These are phyloP conservation scores for Colletotrichum sojae DNA, from an alignment of 2,329 filamentous ascomycete genomes.

Conservation along the genomic window DNA sequence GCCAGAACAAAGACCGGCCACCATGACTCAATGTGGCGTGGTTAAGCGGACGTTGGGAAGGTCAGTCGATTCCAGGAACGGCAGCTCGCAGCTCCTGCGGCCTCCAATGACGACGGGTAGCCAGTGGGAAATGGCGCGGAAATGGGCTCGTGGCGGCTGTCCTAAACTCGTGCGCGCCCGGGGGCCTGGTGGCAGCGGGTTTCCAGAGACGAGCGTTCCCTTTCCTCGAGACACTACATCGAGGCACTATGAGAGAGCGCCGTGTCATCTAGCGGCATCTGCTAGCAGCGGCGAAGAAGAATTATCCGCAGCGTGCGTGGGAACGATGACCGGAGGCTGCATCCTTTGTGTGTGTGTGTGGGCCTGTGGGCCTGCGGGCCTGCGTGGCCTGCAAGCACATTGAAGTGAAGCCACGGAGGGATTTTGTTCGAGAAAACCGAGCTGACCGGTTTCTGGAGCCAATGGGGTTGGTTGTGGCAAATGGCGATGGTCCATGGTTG, in stretches of 20 bases:
- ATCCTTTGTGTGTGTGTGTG: conserved; percentile 27
- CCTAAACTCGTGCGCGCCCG: too few species aligned
- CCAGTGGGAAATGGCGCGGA: conserved; percentile 1
- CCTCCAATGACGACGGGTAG: conserved; percentile 8
- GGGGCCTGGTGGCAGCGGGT: too few species aligned
- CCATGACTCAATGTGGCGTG: conserved; percentile 35
- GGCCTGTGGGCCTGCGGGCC: not conserved
- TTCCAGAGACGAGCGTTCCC: not conserved
- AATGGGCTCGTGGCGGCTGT: conserved; percentile 17
- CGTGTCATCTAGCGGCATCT: conserved; percentile 11
- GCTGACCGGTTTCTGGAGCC: conserved; percentile 1
- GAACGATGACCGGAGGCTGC: conserved; percentile 25
- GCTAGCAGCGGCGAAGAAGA: conserved; percentile 20
- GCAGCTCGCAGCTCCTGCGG: conserved; percentile 2
- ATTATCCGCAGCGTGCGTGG: conserved; percentile 25
- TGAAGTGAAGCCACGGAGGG: conserved; percentile 10
- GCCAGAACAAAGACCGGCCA: conserved; percentile 32
- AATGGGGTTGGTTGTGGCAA: conserved; percentile 31
- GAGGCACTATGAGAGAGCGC: not conserved
- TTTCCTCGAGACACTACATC: not conserved
- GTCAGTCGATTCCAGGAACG: conserved; percentile 27
- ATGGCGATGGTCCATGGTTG: not conserved
- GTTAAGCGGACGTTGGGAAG: conserved; percentile 30
- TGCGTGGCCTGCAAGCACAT: conserved; percentile 10
- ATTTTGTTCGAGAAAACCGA: conserved; percentile 17